Conservation (phyloP, 2,329 filamentous ascomycete species). For the Apiospora pterosperma region DNA sequence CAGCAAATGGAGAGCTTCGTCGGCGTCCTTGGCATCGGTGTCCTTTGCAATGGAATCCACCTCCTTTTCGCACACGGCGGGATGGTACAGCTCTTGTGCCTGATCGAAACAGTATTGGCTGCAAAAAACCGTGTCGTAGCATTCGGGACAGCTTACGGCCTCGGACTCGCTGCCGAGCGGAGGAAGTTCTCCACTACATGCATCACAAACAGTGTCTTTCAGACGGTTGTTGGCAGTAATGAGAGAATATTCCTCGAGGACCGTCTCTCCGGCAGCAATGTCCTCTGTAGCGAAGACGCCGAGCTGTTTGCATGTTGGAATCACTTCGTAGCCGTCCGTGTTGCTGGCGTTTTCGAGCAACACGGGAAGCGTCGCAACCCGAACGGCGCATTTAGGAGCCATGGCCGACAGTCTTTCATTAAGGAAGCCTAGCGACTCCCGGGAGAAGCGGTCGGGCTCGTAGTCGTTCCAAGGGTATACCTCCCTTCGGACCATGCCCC, state of each 20-base stretch:
- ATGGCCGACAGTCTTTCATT: constrained; percentile 67
- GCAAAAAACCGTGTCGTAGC: constrained; percentile 66
- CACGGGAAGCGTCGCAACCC: constrained; percentile 71
- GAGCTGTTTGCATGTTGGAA: constrained; percentile 68
- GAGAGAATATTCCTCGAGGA: constrained; percentile 80
- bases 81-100: constrained; percentile 60
- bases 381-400: constrained; percentile 79
- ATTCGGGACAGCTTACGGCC: constrained; percentile 56
- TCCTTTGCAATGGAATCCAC: constrained; percentile 64
- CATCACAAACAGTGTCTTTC: constrained; percentile 85
- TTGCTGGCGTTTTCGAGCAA: constrained; percentile 56
- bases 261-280: constrained; percentile 69
- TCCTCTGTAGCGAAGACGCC: constrained; percentile 87
- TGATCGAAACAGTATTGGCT: constrained; percentile 54
- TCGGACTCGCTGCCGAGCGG: constrained; percentile 45
- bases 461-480: constrained; percentile 68
- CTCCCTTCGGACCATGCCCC: constrained; percentile 65
- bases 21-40: constrained; percentile 55
- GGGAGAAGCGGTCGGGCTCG: constrained; percentile 67
- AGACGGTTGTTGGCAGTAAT: constrained; percentile 86
- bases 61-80: constrained; percentile 63
- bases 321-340: constrained; percentile 45
- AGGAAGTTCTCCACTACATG: constrained; percentile 74
- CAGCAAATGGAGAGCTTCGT: constrained; percentile 60
- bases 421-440: constrained; percentile 65